Percentiles rank a stretch among this genome's conserved stretches.
Evolutionary conservation across 1,139 yeast species (phyloP).

Genomic region (Chernovozyma sophiae-reginae): DNA sequence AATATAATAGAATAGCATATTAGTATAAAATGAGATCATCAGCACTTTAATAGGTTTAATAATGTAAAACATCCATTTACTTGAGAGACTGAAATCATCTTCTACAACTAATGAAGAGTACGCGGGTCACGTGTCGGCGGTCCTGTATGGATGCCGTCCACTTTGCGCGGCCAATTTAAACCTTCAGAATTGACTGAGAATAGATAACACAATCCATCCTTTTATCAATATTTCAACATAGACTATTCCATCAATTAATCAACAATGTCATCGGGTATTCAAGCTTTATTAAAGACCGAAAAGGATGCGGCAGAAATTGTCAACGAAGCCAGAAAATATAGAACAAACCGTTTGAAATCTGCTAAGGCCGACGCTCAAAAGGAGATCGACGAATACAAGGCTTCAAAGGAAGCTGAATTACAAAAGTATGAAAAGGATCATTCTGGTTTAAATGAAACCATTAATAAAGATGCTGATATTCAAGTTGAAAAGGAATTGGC

Average conservation of each 20-base stretch:
- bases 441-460: constrained; percentile 61
- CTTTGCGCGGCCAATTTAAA: no score
- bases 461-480: constrained; percentile 70
- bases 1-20: no score
- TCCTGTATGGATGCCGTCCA: no score
- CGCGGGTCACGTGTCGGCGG: no score
- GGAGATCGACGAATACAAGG: constrained; percentile 85
- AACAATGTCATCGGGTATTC: constrained; percentile 34
- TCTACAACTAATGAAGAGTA: no score
- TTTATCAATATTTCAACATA: no score
- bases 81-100: no score
- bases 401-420: constrained; percentile 80
- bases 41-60: no score
- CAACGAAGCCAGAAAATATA: constrained; percentile 82
- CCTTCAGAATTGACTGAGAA: no score
- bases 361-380: constrained; percentile 90
- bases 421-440: constrained; percentile 65
- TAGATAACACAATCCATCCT: background rate
- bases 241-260: no score
- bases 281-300: constrained; percentile 64
- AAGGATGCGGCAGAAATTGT: constrained; percentile 95
- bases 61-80: no score
- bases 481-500: constrained; percentile 56
- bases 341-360: constrained; percentile 85
- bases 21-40: no score